Conservation (phyloP, 306 rosid species). For the Arachis hypogaea region DNA sequence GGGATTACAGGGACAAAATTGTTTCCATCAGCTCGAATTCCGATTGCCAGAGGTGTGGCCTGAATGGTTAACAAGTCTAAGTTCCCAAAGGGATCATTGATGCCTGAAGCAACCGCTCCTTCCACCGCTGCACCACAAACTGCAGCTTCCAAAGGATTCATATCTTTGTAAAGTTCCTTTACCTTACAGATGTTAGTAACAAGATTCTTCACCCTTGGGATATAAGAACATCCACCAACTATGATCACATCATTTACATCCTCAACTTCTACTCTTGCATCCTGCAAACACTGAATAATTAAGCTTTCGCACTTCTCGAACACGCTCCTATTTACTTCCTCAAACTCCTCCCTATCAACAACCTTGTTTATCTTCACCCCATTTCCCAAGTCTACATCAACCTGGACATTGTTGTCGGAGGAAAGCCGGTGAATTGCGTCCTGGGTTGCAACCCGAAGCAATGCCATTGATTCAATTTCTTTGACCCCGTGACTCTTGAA, state of each 20-base stretch:
- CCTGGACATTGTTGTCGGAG: constrained; percentile 45
- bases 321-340: constrained; percentile 67
- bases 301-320: constrained; percentile 72
- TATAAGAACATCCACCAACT: constrained; percentile 82
- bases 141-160: constrained; percentile 81
- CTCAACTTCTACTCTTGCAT: constrained; percentile 63
- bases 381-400: constrained; percentile 74
- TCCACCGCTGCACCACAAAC: constrained; percentile 85
- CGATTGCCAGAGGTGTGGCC: constrained; percentile 77
- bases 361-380: constrained; percentile 59
- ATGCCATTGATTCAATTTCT: constrained; percentile 59
- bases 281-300: constrained; percentile 66
- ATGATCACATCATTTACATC: constrained; percentile 69
- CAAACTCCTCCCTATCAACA: constrained; percentile 63
- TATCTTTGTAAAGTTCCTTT: constrained; percentile 58
- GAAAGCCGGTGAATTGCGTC: constrained; percentile 85
- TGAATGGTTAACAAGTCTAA: constrained; percentile 82
- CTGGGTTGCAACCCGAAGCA: constrained; percentile 78
- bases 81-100: constrained; percentile 75
- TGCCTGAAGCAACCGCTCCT: constrained; percentile 86
- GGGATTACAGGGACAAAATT: constrained; percentile 67
- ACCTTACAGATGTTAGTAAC: constrained; percentile 48
- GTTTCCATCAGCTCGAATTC: constrained; percentile 76
- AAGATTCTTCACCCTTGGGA: constrained; percentile 69
- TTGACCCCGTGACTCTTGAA: constrained; percentile 51